Evolutionary conservation across 2,329 filamentous ascomycete genomes (phyloP), one percentile per base, ranked within the genome.

Genomic region (Didymella pomorum): DNA sequence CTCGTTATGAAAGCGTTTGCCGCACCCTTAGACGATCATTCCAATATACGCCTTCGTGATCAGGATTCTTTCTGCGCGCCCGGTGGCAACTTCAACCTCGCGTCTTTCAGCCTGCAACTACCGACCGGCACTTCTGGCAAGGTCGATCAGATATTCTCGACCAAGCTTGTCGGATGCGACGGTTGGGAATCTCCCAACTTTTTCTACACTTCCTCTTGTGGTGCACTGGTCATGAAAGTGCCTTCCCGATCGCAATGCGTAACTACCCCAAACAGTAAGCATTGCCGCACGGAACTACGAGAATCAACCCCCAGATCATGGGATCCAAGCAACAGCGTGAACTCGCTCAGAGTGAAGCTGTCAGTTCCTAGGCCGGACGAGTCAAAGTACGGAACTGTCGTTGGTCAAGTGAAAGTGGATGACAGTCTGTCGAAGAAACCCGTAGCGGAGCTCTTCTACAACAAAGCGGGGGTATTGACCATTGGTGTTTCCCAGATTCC

Each of bases 221-320:
- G 75, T n/a, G 65, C 71, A 3, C 57, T 80, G 1, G 74, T 79
- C 21, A 75, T 79, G 70, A 78, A 76, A 65, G 78, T 80, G 1
- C 76, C 78, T 1, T 77, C 77, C 9, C 74, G 72, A 10, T 63
- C 74, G 1, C 66, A 63, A 8, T 80, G 78, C 58, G 77, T 79
- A 8, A 79, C 72, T 2, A 80, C 79, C 0, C 60, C 71, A 1
- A 73, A 79, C 67, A 79, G 77, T 65, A 55, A 74, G 44, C 79
- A 81, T 61, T 80, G 79, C 63, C 78, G 78, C 26, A 79, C 76
- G 10, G 79, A 81, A 63, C 67, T 81, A 12, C 77, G 78, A 18
- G 79, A 81, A 67, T 56, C 50, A 16, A 65, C 49, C 28, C 66
- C 66, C 2, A 49, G 47, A 9, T 77, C 76, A 1, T 68, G 78